Conservation (phyloP, 1,284 basidiomycete species). For the Phylloporus gajari region DNA sequence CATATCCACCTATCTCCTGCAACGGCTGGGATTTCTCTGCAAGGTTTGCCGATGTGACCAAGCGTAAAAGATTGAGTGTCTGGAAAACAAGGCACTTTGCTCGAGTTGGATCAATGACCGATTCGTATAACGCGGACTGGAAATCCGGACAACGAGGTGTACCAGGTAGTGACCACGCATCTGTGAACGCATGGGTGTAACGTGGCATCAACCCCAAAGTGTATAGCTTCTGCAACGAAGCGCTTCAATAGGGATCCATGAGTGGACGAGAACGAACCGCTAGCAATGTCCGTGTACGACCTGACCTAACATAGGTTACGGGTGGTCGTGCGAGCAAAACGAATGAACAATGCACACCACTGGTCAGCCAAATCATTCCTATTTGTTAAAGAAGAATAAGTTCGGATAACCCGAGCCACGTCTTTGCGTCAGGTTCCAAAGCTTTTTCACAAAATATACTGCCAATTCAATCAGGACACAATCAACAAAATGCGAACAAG, state of each 20-base stretch:
- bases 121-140: slow-evolving; percentile 54
- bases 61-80: slow-evolving; percentile 59
- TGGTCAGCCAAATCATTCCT: slow-evolving; percentile 91
- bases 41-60: slow-evolving; percentile 51
- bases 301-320: slow-evolving; percentile 87
- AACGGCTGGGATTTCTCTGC: slow-evolving; percentile 67
- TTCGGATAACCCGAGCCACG: slow-evolving; percentile 90
- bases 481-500: slow-evolving; percentile 80
- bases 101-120: slow-evolving; percentile 52
- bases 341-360: slow-evolving; percentile 92
- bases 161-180: slow-evolving; percentile 63
- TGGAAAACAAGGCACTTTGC: slow-evolving; percentile 51
- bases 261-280: slow-evolving; percentile 90
- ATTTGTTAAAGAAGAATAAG: slow-evolving; percentile 84
- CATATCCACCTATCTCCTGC: slow-evolving; percentile 49
- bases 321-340: slow-evolving; percentile 87
- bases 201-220: slow-evolving; percentile 79
- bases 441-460: slow-evolving; percentile 83
- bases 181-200: slow-evolving; percentile 70
- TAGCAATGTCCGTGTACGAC: slow-evolving; percentile 79
- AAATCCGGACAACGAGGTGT: slow-evolving; percentile 83
- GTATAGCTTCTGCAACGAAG: slow-evolving; percentile 89
- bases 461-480: slow-evolving; percentile 87
- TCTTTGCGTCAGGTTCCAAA: slow-evolving; percentile 77
- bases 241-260: slow-evolving; percentile 87